Conservation (phyloP, 2,329 filamentous ascomycete genomes). For the Epichloe uncinata region DNA sequence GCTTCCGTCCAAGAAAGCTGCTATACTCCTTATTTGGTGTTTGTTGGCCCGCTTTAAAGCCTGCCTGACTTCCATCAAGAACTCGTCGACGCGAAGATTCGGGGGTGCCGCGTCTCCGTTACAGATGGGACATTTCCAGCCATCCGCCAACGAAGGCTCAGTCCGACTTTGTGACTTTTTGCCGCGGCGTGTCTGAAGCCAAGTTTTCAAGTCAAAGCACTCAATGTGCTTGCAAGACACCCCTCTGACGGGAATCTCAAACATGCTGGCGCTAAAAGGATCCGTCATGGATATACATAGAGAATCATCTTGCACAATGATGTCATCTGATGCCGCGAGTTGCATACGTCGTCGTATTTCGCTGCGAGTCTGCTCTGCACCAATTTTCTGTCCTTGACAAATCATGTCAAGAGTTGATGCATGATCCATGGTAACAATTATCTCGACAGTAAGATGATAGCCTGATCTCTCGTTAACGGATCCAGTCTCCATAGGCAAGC, state of each 20-base stretch:
- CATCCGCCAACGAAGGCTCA: conserved; percentile 48
- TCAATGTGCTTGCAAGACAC: conserved; percentile 60
- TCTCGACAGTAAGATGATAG: conserved; percentile 57
- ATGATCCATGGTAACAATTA: conserved; percentile 43
- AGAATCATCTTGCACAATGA: conserved; percentile 43
- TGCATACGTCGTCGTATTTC: conserved; percentile 40
- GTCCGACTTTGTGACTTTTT: conserved; percentile 19
- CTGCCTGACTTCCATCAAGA: conserved; percentile 49
- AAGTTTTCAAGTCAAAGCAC: conserved; percentile 81
- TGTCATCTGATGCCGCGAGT: conserved; percentile 36
- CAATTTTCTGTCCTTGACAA: conserved; percentile 21
- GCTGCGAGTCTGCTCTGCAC: conserved; percentile 35
- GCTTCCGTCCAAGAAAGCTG: conserved; percentile 16
- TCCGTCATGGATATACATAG: conserved; percentile 49
- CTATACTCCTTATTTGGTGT: conserved; percentile 17
- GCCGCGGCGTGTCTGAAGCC: conserved; percentile 51
- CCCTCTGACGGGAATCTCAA: conserved; percentile 59
- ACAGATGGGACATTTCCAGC: conserved; percentile 84
- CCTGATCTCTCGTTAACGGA: conserved; percentile 11
- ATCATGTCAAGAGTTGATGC: conserved; percentile 28
- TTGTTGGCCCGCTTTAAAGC: conserved; percentile 26
- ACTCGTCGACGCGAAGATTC: conserved; percentile 59
- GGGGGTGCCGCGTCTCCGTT: conserved; percentile 62
- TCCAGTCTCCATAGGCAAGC: conserved; percentile 15
- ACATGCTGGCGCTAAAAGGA: conserved; percentile 52